These are phyloP conservation scores for Arthrocladium fulminans DNA, from an alignment of 2,329 filamentous ascomycete species.

Conservation along the genomic window DNA sequence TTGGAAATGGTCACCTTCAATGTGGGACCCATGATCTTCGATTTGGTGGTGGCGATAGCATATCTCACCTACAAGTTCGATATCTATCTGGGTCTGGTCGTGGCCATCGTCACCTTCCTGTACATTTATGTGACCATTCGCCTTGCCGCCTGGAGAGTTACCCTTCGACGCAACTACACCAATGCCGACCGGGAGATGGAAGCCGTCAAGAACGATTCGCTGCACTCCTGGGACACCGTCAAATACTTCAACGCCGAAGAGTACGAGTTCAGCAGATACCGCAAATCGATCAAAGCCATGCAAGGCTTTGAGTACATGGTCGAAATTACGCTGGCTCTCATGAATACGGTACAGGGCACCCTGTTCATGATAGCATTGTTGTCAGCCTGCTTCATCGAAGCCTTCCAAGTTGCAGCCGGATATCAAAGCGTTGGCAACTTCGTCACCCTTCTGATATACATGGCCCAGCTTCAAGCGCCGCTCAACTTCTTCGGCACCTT, in stretches of 20 bases:
- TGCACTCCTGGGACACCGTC: conserved; percentile 95
- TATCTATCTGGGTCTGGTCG: conserved; percentile 79
- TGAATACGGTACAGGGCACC: conserved; percentile 72
- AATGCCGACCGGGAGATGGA: conserved; percentile 92
- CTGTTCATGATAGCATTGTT: conserved; percentile 72
- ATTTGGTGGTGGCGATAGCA: conserved; percentile 73
- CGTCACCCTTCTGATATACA: conserved; percentile 64
- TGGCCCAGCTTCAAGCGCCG: conserved; percentile 70
- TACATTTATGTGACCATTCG: conserved; percentile 95
- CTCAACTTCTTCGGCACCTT: conserved; percentile 89
- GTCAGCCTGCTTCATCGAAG: conserved; percentile 62
- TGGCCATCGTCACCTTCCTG: conserved; percentile 84
- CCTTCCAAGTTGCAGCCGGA: conserved; percentile 65
- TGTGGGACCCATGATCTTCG: conserved; percentile 87
- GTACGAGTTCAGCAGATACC: conserved; percentile 68
- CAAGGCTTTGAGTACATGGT: conserved; percentile 69
- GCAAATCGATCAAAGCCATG: conserved; percentile 59
- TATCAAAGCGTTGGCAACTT: conserved; percentile 61
- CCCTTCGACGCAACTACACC: conserved; percentile 86
- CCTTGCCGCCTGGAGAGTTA: conserved; percentile 86
- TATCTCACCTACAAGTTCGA: conserved; percentile 75
- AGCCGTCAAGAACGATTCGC: conserved; percentile 96
- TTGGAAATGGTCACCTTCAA: conserved; percentile 94
- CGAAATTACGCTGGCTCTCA: conserved; percentile 64
- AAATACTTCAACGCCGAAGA: conserved; percentile 83